phyloP scores from a whole-genome alignment of 495 filamentous ascomycete genomes.

The Neurospora sp. region DNA sequence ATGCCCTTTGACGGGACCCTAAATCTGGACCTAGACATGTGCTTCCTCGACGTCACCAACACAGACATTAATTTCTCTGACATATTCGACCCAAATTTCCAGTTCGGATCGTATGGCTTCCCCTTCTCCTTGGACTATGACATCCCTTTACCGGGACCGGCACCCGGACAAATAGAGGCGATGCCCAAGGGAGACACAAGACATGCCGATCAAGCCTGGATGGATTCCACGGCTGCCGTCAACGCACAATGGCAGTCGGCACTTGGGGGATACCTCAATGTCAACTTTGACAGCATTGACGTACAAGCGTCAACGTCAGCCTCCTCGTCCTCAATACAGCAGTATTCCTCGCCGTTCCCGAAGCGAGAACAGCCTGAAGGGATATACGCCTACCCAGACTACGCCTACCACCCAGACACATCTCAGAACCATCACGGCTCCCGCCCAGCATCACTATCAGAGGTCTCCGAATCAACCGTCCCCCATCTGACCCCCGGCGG shows the following conservation, averaged over 20 bases:
- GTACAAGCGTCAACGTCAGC: background rate
- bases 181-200: background rate
- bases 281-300: background rate
- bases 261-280: background rate
- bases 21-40: constrained; percentile 22
- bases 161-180: background rate
- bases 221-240: background rate
- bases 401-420: background rate
- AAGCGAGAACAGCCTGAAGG: background rate
- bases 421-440: background rate
- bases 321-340: background rate
- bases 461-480: background rate
- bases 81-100: constrained; percentile 10
- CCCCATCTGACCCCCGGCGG: background rate
- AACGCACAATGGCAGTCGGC: background rate
- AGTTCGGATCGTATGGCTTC: background rate
- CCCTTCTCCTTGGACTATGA: background rate
- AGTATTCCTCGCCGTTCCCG: background rate
- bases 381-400: background rate
- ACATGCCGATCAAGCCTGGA: background rate
- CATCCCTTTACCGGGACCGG: background rate
- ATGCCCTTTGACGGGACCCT: constrained; percentile 15
- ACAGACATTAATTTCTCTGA: constrained; percentile 23
- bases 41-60: constrained; percentile 24
- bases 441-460: background rate